phyloP scores from a whole-genome alignment of 768 basidiomycete species.

The Postia placenta region DNA sequence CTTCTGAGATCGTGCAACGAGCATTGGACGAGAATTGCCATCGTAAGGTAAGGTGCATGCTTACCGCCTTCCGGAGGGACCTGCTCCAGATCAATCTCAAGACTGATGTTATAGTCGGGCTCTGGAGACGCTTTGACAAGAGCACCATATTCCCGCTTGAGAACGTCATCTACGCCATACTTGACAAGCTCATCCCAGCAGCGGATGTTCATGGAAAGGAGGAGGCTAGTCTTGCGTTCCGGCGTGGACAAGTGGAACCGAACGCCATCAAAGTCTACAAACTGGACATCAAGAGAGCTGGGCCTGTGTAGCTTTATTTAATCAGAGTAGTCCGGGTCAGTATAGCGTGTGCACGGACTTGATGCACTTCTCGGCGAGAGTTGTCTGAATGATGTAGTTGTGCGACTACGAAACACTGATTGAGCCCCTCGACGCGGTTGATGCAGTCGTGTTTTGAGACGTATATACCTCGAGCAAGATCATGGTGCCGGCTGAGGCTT shows the following conservation, averaged over 20 bases:
- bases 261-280: constrained; percentile 97
- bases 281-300: constrained; percentile 86
- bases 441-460: background rate
- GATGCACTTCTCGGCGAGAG: constrained; percentile 76
- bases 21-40: background rate
- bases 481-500: constrained; percentile 36
- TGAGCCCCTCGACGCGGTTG: background rate
- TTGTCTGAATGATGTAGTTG: constrained; percentile 89
- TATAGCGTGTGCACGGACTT: too few species aligned
- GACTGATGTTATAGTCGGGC: constrained; percentile 82
- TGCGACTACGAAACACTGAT: constrained; percentile 51
- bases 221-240: constrained; percentile 61
- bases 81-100: constrained; percentile 84
- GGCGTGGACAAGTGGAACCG: constrained; percentile 91
- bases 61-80: constrained; percentile 76
- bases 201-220: constrained; percentile 93
- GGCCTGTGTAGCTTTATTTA: constrained; percentile 57
- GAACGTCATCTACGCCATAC: constrained; percentile 78
- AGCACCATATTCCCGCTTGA: constrained; percentile 78
- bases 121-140: constrained; percentile 66
- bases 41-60: constrained; percentile 23
- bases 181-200: constrained; percentile 93
- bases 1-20: constrained; percentile 42
- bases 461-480: constrained; percentile 75
- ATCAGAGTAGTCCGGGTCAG: background rate